phyloP scores from a whole-genome alignment of 148 eudicot genomes.

The Polygonum aviculare region DNA sequence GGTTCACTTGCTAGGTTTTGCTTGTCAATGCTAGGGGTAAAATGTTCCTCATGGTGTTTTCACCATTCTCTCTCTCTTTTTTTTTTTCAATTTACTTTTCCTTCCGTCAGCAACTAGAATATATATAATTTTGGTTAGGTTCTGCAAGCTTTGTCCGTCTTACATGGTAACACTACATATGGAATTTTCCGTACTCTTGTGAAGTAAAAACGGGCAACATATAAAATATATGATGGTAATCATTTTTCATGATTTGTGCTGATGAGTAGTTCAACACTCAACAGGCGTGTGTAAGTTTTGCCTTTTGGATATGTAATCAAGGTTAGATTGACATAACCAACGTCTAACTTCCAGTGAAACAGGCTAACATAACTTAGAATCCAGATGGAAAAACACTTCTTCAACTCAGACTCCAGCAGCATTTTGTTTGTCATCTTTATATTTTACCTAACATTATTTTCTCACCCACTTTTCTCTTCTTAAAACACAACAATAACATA shows the following conservation, averaged over 20 bases:
- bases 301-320: background rate
- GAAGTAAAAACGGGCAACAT: background rate
- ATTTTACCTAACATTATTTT: no score
- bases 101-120: background rate
- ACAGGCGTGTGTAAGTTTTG: background rate
- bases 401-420: no score
- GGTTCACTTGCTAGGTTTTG: constrained; percentile 2
- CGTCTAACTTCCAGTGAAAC: background rate
- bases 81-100: background rate
- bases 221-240: background rate
- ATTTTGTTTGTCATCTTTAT: no score
- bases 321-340: background rate
- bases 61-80: background rate
- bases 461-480: no score
- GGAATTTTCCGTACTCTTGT: background rate
- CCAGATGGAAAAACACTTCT: no score
- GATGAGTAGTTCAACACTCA: background rate
- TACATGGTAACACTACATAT: background rate
- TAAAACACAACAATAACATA: no score
- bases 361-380: background rate
- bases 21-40: background rate
- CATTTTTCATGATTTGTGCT: background rate
- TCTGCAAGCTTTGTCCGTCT: background rate
- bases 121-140: constrained; percentile 2
- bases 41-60: background rate